phyloP scores from a whole-genome alignment of 2,329 filamentous ascomycete species.

The Aphanocladium album region DNA sequence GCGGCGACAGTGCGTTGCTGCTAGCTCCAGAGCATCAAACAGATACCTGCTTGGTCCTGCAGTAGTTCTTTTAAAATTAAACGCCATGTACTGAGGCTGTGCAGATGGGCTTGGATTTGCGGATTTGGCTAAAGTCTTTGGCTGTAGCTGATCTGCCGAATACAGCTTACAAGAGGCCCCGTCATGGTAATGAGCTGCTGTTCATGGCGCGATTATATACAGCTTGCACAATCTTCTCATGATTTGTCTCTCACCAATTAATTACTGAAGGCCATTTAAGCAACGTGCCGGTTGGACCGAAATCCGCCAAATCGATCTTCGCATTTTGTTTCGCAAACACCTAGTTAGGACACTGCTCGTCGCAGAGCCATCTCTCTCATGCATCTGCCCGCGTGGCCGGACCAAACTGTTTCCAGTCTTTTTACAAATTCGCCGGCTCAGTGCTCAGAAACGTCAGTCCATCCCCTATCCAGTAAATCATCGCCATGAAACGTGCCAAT shows the following conservation, averaged over 20 bases:
- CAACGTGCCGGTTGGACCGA: not conserved
- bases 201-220: no score
- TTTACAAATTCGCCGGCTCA: not conserved
- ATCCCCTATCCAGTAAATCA: not conserved
- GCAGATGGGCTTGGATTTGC: not conserved
- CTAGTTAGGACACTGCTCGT: not conserved
- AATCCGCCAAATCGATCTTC: not conserved
- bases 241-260: no score
- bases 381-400: not conserved
- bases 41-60: not conserved
- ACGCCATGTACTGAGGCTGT: not conserved
- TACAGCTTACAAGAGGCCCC: no score
- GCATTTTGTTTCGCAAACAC: slow-evolving; percentile 3
- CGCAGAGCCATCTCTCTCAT: not conserved
- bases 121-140: no score
- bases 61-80: not conserved
- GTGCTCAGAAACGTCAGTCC: not conserved
- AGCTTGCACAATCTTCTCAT: no score
- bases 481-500: slow-evolving; percentile 6
- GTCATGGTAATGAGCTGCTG: no score
- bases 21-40: not conserved
- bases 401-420: not conserved
- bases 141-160: no score
- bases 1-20: not conserved
- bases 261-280: not conserved